Evolutionary conservation across 108 stramenopile genomes (phyloP), one percentile per base, ranked within the genome.

Genomic region (Aurantiochytrium sp.): DNA sequence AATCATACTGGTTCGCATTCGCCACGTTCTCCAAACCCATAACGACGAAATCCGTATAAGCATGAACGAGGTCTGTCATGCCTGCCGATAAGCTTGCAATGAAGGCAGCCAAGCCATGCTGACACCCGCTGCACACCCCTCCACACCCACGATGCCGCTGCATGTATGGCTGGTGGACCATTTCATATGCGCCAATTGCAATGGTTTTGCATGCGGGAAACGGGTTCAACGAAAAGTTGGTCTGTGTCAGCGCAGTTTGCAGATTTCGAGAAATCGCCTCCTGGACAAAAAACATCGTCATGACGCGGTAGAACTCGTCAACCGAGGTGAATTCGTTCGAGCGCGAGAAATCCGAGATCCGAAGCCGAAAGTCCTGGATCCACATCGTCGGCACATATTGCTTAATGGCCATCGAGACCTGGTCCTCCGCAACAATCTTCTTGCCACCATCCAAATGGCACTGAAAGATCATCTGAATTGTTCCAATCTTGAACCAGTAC

Each of bases 81-180:
- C 76, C 76, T 12, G 76, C 51, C 51, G 76, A 83, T 12, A 83
- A 45, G 49, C n/a, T 83, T 53, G 76, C 76, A 53, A 83, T 83
- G 76, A 83, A 83, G 28, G 76, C 45, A 12, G 76, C 51, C 6
- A 83, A 45, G 6, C 76, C 76, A 16, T 21, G 51, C 51, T 83
- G 76, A 45, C 76, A 83, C n/a, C 76, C 76, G 28, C 19, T 12
- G 5, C 76, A 83, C 23, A 83, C 51, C 0, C 76, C 76, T 83
- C 76, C 51, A 28, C 45, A 83, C 0, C 76, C 76, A 6, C 6
- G 10, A 18, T 53, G n/a, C 10, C 45, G 49, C 28, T 53, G 45
- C 45, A 45, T 16, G 4, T 53, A 83, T 6, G 76, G 76, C 76
- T 83, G 76, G 18, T 45, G 76, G 25, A 12, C 4, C 51, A 83